Conservation (phyloP, 306 rosid species). For the Cicer bijugum region DNA sequence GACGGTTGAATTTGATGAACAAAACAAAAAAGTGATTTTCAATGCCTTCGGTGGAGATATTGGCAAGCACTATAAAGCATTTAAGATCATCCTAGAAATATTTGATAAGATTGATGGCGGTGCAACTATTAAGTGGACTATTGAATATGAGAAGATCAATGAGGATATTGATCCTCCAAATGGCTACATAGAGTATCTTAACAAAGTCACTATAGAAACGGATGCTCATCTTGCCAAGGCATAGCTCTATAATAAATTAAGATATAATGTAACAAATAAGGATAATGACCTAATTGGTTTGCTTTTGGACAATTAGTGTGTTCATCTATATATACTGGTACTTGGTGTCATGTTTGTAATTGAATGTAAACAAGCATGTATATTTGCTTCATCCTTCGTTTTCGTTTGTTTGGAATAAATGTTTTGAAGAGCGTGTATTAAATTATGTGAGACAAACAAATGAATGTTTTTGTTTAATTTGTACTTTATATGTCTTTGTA, state of each 20-base stretch:
- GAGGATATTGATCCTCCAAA: conserved; percentile 42
- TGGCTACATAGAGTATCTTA: neutral
- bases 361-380: too few relatives aligned
- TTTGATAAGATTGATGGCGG: neutral
- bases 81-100: neutral
- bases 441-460: too few relatives aligned
- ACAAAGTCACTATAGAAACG: conserved; percentile 12
- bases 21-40: neutral
- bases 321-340: neutral
- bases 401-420: too few relatives aligned
- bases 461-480: too few relatives aligned
- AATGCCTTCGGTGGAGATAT: conserved; percentile 33
- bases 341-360: too few relatives aligned
- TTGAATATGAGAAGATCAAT: conserved; percentile 44
- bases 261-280: too few relatives aligned
- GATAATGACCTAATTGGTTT: too few relatives aligned
- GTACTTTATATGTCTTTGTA: too few relatives aligned
- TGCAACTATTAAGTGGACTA: conserved; percentile 25
- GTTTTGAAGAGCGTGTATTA: too few relatives aligned
- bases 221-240: conserved; percentile 36
- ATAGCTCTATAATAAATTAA: neutral
- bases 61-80: neutral
- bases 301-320: too few relatives aligned
- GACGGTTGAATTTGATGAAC: neutral
- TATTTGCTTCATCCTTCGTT: too few relatives aligned